A percentile compares a stretch with the other conserved stretches of the same genome.
Conservation (phyloP, 164 flowering plant species). For the Buxus sempervirens region DNA sequence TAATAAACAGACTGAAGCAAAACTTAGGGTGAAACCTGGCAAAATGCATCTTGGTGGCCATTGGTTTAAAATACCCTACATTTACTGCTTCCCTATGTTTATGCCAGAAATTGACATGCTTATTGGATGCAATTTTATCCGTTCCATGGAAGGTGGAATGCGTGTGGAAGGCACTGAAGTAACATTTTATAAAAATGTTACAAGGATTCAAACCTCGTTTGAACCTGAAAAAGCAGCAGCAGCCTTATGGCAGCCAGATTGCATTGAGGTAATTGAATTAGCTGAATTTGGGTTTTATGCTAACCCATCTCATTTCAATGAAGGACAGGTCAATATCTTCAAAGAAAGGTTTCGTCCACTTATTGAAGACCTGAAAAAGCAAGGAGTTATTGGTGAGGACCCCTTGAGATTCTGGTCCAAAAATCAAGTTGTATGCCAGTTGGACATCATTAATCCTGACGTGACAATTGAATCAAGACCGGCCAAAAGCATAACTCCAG, state of each 20-base stretch:
- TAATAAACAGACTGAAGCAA: neutral
- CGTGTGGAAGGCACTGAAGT: neutral
- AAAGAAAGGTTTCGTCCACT: too few relatives aligned
- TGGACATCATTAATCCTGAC: constrained; percentile 10
- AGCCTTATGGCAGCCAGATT: neutral
- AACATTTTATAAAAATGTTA: too few relatives aligned
- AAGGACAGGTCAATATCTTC: neutral
- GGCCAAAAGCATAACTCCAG: constrained; percentile 1
- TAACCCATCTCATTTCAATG: neutral
- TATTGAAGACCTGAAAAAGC: neutral
- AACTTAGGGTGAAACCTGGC: neutral
- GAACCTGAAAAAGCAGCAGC: neutral
- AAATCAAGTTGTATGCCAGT: neutral
- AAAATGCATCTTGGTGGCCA: neutral
- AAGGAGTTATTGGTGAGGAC: neutral
- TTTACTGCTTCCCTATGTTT: neutral
- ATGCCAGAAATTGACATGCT: neutral
- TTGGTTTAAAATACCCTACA: neutral
- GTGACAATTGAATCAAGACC: neutral
- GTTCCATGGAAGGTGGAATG: neutral
- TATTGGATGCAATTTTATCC: neutral
- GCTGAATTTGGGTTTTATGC: neutral
- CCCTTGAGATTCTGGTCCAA: neutral
- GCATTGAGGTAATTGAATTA: neutral
- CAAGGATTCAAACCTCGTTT: neutral